phyloP scores from a whole-genome alignment of 257 asterid species.

The Petunia secreta region DNA sequence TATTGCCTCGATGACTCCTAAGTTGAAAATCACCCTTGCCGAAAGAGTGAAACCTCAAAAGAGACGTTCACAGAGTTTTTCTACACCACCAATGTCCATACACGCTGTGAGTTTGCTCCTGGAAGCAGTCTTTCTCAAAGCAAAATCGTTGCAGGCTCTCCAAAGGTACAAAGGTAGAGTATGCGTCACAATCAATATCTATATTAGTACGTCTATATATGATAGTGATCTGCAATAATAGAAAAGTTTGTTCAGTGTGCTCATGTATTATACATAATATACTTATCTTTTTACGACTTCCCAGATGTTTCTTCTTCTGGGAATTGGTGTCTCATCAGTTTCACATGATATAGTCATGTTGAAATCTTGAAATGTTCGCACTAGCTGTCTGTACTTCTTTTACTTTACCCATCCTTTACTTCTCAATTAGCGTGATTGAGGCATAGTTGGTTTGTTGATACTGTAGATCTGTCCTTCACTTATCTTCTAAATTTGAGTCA shows the following conservation, averaged over 20 bases:
- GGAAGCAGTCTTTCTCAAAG: slow-evolving; percentile 80
- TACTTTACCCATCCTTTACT: slow-evolving; percentile 13
- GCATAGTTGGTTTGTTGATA: slow-evolving; percentile 10
- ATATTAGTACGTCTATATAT: not conserved
- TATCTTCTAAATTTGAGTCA: not conserved
- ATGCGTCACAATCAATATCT: not conserved
- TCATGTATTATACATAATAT: not conserved
- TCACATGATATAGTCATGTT: not conserved
- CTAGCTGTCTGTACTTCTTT: slow-evolving; percentile 7
- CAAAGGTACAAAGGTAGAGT: slow-evolving; percentile 79
- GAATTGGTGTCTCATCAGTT: not conserved
- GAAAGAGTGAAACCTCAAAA: slow-evolving; percentile 53
- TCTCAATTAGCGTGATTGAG: not conserved
- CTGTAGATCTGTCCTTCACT: slow-evolving; percentile 14
- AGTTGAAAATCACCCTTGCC: slow-evolving; percentile 69
- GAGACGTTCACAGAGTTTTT: slow-evolving; percentile 58
- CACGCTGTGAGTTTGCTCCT: slow-evolving; percentile 80
- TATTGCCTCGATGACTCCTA: slow-evolving; percentile 67
- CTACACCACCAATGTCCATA: slow-evolving; percentile 67
- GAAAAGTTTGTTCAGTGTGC: not conserved
- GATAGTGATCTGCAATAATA: not conserved
- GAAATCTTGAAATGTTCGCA: not conserved
- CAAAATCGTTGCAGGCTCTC: slow-evolving; percentile 83
- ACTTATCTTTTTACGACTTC: not conserved
- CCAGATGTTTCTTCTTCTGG: not conserved